Base-by-base conservation (phyloP, 176 grass and related monocot species). In the Bolboschoenus planiculmis region DNA sequence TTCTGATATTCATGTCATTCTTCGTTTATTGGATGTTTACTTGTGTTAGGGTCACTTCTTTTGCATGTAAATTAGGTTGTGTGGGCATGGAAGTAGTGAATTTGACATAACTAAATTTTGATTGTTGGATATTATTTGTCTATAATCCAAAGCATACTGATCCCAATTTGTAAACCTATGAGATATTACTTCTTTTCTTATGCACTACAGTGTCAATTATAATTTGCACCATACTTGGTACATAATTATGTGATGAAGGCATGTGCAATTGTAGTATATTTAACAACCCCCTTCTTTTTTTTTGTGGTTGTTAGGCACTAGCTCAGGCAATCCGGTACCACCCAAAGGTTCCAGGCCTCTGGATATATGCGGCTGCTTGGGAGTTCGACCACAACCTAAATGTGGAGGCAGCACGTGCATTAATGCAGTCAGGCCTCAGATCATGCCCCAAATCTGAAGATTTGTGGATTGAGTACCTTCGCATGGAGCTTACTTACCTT, bases 301-400 rank as follows among this genome's bases (percentile, higher is more conserved):
- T n/a, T 46, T 82, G 0, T 29, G 13, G 39, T 58, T 61, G 35
- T n/a, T 64, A 95, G 93, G 93, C 85, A 51, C 79, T 95, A 57
- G 92, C 89, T 7, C 87, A 95, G 81, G 96, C 91, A 37, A 93
- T 98, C 53, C 82, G 96, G 39, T 98, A 86, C 76, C 96, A 95
- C 72, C 92, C 96, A 33, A 95, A 88, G 77, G 84, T 92, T 46
- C 93, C 96, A 27, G 96, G 96, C 13, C 96, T 99, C 86, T 99
- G 96, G 96, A 95, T 98, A 21, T 98, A 98, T 77, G 92, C 95
- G 1, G 92, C 95, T 57, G 88, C 95, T 34, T 98, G 92, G 92
- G 95, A 98, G 87, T 98, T 98, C n/a, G 92, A 98, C 44, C 90
- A 93, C 67, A 98, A 98, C 88, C 84, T 98, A 39, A 98, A 98